Evolutionary conservation across 352 stramenopile species (phyloP), one percentile per base, ranked within the genome.

Genomic region (Phytopythium ostracodes): DNA sequence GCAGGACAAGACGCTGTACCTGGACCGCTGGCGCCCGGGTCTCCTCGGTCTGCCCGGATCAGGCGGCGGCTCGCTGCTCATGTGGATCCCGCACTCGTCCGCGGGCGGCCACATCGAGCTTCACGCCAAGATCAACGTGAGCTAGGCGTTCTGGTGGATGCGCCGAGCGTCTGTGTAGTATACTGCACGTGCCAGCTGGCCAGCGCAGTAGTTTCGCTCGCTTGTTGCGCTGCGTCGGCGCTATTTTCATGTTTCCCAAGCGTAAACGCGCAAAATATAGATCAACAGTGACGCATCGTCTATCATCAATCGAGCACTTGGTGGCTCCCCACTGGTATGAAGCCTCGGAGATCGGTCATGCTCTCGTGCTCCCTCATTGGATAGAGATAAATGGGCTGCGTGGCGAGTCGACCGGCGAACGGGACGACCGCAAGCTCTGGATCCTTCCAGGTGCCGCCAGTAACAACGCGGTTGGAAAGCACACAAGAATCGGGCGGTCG

Each of bases 11-110:
- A 91, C 82, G 12, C 27, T 89, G 51, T 91, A 88, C 65, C 35
- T 89, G 55, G 79, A 88, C 72, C 79, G 81, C 10, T 90, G 79
- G 77, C 80, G 83, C 7, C 65, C 77, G 4, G 76, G 74, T 10
- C 76, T 87, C 58, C 64, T 87, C 12, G 75, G 77, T 27, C 53
- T 92, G 11, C 77, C 81, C 2, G 74, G 77, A 20, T 87, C 73
- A 10, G 74, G 73, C 12, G 83, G 83, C 49, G 83, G 83, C 18
- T 91, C 83, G 29, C 60, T 91, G 8, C 52, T 86, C 17, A 44
- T 87, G 20, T 90, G 80, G 80, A 63, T 92, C 8, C 77, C 83
- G 14, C 63, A 76, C 33, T 58, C 68, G 24, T 69, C 62, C 7
- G 22, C 74, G 35, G 75, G 75, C 24, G 78, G 78, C 4, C 71